Conservation (phyloP, 148 eudicot genomes). For the Bassia scoparia region DNA sequence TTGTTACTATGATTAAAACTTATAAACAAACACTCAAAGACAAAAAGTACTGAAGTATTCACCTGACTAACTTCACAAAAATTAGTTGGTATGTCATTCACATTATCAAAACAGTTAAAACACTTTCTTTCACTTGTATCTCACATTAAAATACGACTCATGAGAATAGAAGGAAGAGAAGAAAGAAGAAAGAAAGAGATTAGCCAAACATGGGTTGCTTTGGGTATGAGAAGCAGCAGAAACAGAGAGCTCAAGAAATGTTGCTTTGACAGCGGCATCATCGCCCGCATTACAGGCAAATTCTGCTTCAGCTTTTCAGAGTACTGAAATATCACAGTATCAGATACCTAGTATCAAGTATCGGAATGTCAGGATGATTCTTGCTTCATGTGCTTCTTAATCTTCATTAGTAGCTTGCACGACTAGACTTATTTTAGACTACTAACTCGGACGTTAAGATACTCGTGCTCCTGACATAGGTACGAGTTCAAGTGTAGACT, state of each 20-base stretch:
- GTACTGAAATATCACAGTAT: constrained; percentile 5
- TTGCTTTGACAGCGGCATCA: constrained; percentile 30
- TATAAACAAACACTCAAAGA: constrained; percentile 28
- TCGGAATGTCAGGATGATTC: too few relatives aligned
- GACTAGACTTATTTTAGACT: too few relatives aligned
- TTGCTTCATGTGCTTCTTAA: too few relatives aligned
- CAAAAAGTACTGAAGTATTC: not conserved
- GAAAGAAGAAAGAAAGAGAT: not conserved
- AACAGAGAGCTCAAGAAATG: constrained; percentile 15
- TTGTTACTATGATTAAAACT: constrained; percentile 27
- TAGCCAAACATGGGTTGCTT: constrained; percentile 29
- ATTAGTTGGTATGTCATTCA: constrained; percentile 21
- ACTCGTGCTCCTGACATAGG: too few relatives aligned
- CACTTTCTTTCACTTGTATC: constrained; percentile 17
- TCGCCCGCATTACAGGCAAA: constrained; percentile 34
- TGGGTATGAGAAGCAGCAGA: constrained; percentile 9
- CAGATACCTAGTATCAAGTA: too few relatives aligned
- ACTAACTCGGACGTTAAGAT: too few relatives aligned
- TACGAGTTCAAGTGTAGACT: too few relatives aligned
- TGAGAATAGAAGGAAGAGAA: too few relatives aligned
- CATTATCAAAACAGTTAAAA: too few relatives aligned
- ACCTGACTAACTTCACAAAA: constrained; percentile 12
- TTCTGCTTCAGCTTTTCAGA: constrained; percentile 29
- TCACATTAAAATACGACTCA: constrained; percentile 1
- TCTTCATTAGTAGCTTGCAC: too few relatives aligned